phyloP scores from a whole-genome alignment of 345 rosid species.

The Sisymbrium altissimum region DNA sequence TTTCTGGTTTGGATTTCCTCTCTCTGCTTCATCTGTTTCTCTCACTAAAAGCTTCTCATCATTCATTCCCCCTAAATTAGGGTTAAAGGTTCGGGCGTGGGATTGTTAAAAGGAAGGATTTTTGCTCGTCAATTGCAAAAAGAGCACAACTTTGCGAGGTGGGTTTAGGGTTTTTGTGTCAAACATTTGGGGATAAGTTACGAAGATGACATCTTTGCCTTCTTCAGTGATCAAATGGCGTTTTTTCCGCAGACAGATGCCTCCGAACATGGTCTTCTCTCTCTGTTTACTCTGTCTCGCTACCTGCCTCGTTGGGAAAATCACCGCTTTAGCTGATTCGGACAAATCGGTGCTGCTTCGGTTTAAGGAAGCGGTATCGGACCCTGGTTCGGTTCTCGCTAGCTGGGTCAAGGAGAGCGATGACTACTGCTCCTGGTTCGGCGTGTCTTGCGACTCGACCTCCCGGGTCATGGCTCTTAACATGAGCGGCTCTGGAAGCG shows the following conservation, averaged over 20 bases:
- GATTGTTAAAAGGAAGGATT: conserved; percentile 20
- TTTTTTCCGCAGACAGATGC: conserved; percentile 38
- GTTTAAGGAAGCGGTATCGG: conserved; percentile 66
- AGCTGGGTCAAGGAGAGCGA: conserved; percentile 50
- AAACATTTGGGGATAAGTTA: conserved; percentile 29
- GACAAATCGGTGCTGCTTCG: conserved; percentile 63
- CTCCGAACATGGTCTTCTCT: conserved; percentile 9
- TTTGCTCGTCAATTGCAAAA: conserved; percentile 11
- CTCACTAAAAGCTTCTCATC: conserved; percentile 26
- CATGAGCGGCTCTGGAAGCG: conserved; percentile 53
- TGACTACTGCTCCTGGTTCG: conserved; percentile 62
- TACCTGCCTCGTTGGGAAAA: conserved; percentile 23
- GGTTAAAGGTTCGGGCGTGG: conserved; percentile 39
- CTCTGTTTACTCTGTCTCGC: conserved; percentile 33
- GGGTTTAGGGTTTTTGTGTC: conserved; percentile 31
- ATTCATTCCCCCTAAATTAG: conserved; percentile 25
- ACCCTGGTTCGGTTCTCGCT: conserved; percentile 57
- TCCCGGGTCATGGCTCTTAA: conserved; percentile 70
- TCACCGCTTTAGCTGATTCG: conserved; percentile 37
- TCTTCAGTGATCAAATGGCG: conserved; percentile 50
- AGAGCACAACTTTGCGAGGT: conserved; percentile 16
- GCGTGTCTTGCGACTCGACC: conserved; percentile 59
- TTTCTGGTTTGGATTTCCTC: neutral
- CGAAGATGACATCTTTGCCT: conserved; percentile 49
- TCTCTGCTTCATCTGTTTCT: conserved; percentile 29